A percentile compares a stretch with the other conserved stretches of the same genome.
Evolutionary conservation across 495 filamentous ascomycete species (phyloP).

Genomic region (Neurospora sp.): DNA sequence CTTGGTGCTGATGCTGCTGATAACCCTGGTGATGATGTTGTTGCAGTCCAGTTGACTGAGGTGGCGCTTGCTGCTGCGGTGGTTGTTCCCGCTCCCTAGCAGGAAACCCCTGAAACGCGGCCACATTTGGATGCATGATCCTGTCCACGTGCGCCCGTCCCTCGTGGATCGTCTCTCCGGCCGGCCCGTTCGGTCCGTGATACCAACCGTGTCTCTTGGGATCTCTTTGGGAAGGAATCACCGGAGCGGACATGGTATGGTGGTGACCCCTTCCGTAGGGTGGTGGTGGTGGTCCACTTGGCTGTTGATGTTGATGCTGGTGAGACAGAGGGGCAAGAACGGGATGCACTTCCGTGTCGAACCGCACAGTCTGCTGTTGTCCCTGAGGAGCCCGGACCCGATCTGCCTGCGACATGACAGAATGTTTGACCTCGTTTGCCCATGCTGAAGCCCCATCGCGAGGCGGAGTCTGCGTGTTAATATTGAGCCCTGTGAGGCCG

Average conservation of each 20-base stretch:
- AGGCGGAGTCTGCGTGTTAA: slow-evolving; percentile 39
- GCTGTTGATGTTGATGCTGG: background rate
- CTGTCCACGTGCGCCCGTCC: slow-evolving; percentile 33
- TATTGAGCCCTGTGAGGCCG: slow-evolving; percentile 63
- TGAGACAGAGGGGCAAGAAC: slow-evolving; percentile 1
- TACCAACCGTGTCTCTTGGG: slow-evolving; percentile 62
- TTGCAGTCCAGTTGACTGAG: background rate
- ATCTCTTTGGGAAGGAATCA: slow-evolving; percentile 42
- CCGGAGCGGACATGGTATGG: slow-evolving; percentile 42
- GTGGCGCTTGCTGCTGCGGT: slow-evolving; percentile 1
- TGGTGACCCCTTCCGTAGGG: slow-evolving; percentile 24
- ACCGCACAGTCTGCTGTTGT: slow-evolving; percentile 29
- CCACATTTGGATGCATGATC: slow-evolving; percentile 40
- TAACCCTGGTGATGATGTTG: background rate
- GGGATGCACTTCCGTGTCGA: slow-evolving; percentile 27
- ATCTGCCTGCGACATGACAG: slow-evolving; percentile 38
- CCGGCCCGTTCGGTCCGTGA: slow-evolving; percentile 43
- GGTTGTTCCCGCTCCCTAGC: slow-evolving; percentile 20
- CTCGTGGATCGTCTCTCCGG: slow-evolving; percentile 27
- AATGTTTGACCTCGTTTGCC: slow-evolving; percentile 40
- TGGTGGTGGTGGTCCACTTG: background rate
- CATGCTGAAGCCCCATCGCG: slow-evolving; percentile 44
- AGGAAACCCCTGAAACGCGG: slow-evolving; percentile 35
- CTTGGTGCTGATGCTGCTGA: background rate
- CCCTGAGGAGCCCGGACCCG: slow-evolving; percentile 18